A percentile compares a stretch with the other conserved stretches of the same genome.
phyloP scores from a whole-genome alignment of 2,329 filamentous ascomycete species.

The Raffaelea deltoideospora region DNA sequence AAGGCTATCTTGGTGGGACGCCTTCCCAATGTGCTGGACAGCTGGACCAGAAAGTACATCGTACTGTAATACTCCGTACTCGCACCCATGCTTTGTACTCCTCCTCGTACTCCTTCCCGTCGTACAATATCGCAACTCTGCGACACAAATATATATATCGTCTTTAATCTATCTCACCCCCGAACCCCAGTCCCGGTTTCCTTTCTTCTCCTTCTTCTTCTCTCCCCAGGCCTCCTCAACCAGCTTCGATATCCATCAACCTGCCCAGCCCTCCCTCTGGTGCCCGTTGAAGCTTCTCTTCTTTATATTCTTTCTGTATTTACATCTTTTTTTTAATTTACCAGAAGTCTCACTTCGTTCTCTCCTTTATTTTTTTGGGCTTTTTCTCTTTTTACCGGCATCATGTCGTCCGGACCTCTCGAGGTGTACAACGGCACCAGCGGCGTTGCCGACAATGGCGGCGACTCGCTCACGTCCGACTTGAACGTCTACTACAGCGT shows the following conservation, averaged over 20 bases:
- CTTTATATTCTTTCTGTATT: not conserved
- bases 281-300: too few species aligned
- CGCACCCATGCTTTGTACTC: not conserved
- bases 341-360: not conserved
- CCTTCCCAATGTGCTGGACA: too few species aligned
- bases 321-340: not conserved
- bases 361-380: not conserved
- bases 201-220: not conserved
- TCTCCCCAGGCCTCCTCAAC: not conserved
- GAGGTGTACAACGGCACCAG: conserved; percentile 33
- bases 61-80: too few species aligned
- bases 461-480: conserved; percentile 45
- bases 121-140: too few species aligned
- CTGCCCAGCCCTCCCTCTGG: not conserved
- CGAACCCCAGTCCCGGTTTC: not conserved
- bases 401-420: conserved; percentile 10
- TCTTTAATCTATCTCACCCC: conserved; percentile 1
- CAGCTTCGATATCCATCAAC: not conserved
- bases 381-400: not conserved
- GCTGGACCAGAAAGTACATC: too few species aligned
- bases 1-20: too few species aligned
- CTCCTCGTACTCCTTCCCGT: too few species aligned
- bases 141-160: conserved; percentile 1
- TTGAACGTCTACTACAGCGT: conserved; percentile 63
- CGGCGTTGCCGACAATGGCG: conserved; percentile 29